These are phyloP conservation scores for Poteriospumella lacustris DNA, from an alignment of 108 stramenopile species.

Conservation along the genomic window DNA sequence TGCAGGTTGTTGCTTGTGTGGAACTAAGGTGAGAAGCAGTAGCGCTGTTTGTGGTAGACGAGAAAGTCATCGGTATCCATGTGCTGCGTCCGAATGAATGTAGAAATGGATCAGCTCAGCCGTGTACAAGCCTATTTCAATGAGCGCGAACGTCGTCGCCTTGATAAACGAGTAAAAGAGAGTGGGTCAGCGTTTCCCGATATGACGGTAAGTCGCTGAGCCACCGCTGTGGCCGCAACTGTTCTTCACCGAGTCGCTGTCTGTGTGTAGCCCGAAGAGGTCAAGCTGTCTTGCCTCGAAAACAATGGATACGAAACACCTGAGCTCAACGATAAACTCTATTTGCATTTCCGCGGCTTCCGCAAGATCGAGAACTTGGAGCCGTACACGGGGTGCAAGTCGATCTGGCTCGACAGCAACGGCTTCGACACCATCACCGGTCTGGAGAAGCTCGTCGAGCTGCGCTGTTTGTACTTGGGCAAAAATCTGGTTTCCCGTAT, in stretches of 20 bases:
- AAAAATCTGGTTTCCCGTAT: constrained; percentile 58
- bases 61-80: too few relatives aligned
- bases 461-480: constrained; percentile 65
- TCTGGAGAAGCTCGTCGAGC: constrained; percentile 47
- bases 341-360: constrained; percentile 72
- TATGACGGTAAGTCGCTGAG: background rate
- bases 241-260: background rate
- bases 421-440: constrained; percentile 62
- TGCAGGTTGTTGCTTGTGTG: too few relatives aligned
- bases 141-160: constrained; percentile 3
- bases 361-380: constrained; percentile 63
- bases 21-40: too few relatives aligned
- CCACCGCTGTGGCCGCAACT: background rate
- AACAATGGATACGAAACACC: constrained; percentile 65
- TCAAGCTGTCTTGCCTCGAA: background rate
- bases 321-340: constrained; percentile 66
- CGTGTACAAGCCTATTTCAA: constrained; percentile 4
- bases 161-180: background rate
- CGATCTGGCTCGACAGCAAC: constrained; percentile 68
- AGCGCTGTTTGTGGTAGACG: too few relatives aligned
- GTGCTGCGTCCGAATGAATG: too few relatives aligned
- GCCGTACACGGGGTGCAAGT: constrained; percentile 55
- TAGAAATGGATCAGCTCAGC: background rate
- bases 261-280: background rate
- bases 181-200: background rate